Evolutionary conservation across 225 moss, liverwort and hornwort species (phyloP), one percentile per base, ranked within the genome.

Genomic region (Lunularia cruciata): DNA sequence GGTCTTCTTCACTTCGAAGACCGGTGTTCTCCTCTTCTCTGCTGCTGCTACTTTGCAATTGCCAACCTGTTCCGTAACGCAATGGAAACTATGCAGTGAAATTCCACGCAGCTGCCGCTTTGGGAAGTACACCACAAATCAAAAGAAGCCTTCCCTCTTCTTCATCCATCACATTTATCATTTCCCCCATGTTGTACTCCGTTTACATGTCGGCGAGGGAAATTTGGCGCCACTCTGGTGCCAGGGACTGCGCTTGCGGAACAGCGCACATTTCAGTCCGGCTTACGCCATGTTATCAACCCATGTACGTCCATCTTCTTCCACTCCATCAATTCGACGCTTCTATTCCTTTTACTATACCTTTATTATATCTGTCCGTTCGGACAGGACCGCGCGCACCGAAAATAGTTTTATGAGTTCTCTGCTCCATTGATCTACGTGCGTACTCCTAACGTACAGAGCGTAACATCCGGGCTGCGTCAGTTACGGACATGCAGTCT

Each of bases 331-430:
- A 27, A 54, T 28, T n/a, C 25, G 54, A 54, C 54, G 54, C 54
- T 54, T 54, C 54, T 28, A 54, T 54, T 54, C 54, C 22, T 54
- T 54, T 54, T 54, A 26, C 54, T 28, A 54, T 54, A 26, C 54
- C 22, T 54, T 54, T 54, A 54, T 54, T 26, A 54, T 27, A 28
- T 27, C 20, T 27, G 25, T 23, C 22, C 22, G 54, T 54, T n/a
- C n/a, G n/a, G n/a, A n/a, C n/a, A n/a, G n/a, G n/a, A n/a, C n/a
- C n/a, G n/a, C n/a, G n/a, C n/a, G n/a, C n/a, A n/a, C n/a, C n/a
- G n/a, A n/a, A n/a, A n/a, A n/a, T n/a, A n/a, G n/a, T n/a, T n/a
- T n/a, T n/a, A n/a, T n/a, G n/a, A n/a, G n/a, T n/a, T n/a, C n/a
- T n/a, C n/a, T n/a, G n/a, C n/a, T n/a, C n/a, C n/a, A n/a, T n/a